phyloP scores from a whole-genome alignment of 805 yeast species.

The Schizosaccharomyces japonicus region DNA sequence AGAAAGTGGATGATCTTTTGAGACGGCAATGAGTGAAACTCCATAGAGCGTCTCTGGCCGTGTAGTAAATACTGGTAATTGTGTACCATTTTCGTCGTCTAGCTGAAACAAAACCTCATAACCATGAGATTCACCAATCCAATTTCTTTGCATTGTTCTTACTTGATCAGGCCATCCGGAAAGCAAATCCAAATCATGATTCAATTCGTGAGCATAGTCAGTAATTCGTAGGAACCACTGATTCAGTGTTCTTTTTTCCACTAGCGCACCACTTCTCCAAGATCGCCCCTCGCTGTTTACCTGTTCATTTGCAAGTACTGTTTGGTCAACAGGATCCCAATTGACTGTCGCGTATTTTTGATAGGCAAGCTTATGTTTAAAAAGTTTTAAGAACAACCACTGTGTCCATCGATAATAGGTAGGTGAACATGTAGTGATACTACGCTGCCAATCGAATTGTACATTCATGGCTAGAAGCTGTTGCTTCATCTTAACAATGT shows the following conservation, averaged over 20 bases:
- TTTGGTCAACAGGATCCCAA: conserved; percentile 93
- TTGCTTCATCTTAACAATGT: conserved; percentile 63
- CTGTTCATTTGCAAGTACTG: conserved; percentile 90
- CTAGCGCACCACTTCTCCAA: conserved; percentile 93
- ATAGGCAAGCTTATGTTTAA: conserved; percentile 62
- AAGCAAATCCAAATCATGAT: conserved; percentile 36
- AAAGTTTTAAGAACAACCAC: conserved; percentile 48
- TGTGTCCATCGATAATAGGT: conserved; percentile 88
- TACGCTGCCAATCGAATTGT: conserved; percentile 78
- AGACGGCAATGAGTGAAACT: conserved; percentile 61
- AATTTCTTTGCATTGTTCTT: conserved; percentile 68
- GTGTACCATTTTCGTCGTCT: conserved; percentile 16
- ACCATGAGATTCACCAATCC: conserved; percentile 83
- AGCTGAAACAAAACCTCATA: conserved; percentile 34
- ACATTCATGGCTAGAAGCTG: conserved; percentile 62
- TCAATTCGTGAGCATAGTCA: conserved; percentile 43
- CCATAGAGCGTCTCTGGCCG: conserved; percentile 71
- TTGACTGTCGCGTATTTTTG: conserved; percentile 70
- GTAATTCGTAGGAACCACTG: conserved; percentile 94
- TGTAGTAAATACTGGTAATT: conserved; percentile 46
- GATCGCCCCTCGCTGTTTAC: conserved; percentile 77
- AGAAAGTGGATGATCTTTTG: conserved; percentile 46
- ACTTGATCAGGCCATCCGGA: conserved; percentile 74
- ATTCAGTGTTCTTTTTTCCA: conserved; percentile 53
- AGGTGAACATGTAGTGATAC: conserved; percentile 62